Conservation (phyloP, 257 asterid genomes). For the Verbascum thapsus region DNA sequence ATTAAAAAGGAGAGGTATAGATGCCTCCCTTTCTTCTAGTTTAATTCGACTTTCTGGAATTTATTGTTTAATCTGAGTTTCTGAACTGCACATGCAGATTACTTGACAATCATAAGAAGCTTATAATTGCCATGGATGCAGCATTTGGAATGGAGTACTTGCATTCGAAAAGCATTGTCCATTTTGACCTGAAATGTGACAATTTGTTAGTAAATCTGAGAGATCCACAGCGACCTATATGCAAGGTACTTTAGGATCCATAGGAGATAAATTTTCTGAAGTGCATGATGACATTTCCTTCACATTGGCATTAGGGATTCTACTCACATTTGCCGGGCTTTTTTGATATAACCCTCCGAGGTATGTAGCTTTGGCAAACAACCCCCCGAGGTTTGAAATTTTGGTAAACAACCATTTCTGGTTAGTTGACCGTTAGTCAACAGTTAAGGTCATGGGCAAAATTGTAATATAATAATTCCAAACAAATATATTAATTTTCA, state of each 20-base stretch:
- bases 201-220: constrained; percentile 69
- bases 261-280: constrained; percentile 9
- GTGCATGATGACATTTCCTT: constrained; percentile 17
- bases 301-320: not conserved
- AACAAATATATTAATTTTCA: too few relatives aligned
- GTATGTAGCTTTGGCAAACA: too few relatives aligned
- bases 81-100: constrained; percentile 43
- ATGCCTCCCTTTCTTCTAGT: constrained; percentile 23
- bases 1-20: constrained; percentile 60
- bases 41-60: constrained; percentile 17
- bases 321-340: too few relatives aligned
- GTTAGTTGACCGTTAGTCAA: too few relatives aligned
- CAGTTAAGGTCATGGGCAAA: too few relatives aligned
- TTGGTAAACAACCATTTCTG: too few relatives aligned
- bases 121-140: constrained; percentile 78
- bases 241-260: constrained; percentile 57
- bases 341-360: too few relatives aligned
- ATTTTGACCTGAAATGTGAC: constrained; percentile 80
- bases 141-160: constrained; percentile 86
- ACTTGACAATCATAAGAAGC: constrained; percentile 60
- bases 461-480: too few relatives aligned
- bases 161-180: constrained; percentile 77
- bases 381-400: too few relatives aligned
- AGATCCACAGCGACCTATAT: constrained; percentile 70
- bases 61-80: constrained; percentile 31